Evolutionary conservation across 1,139 yeast genomes (phyloP).

Genomic region (Pichia sp.): DNA sequence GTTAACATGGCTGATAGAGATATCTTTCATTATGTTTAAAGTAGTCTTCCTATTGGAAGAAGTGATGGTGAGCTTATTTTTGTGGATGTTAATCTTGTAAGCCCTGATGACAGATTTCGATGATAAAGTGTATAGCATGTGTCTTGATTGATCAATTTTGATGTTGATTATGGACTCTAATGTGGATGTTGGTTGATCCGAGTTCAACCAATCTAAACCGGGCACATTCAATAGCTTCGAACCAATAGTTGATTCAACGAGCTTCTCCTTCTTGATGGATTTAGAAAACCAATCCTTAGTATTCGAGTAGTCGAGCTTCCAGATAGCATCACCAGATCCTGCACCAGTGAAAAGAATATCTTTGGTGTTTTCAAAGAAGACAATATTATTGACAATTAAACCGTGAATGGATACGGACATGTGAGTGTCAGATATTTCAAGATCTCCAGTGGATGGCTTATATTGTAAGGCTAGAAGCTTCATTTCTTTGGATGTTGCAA

Average conservation of each 20-base stretch:
- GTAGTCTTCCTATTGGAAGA: too few species aligned
- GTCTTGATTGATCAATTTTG: constrained; percentile 69
- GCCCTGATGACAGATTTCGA: constrained; percentile 78
- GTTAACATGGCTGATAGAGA: constrained; percentile 38
- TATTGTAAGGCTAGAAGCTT: constrained; percentile 70
- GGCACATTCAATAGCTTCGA: constrained; percentile 33
- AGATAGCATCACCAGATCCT: constrained; percentile 69
- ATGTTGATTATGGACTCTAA: constrained; percentile 60
- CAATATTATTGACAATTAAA: constrained; percentile 58
- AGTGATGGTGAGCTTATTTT: constrained; percentile 33
- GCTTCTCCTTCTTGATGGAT: constrained; percentile 74
- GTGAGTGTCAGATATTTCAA: constrained; percentile 77
- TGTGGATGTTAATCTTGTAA: constrained; percentile 38
- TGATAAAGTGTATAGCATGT: constrained; percentile 73
- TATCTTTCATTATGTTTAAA: constrained; percentile 45
- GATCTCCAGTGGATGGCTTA: constrained; percentile 31
- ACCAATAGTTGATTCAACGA: constrained; percentile 61
- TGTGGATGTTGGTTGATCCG: constrained; percentile 15
- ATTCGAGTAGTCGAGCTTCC: constrained; percentile 85
- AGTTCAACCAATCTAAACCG: constrained; percentile 22
- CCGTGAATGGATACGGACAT: constrained; percentile 79
- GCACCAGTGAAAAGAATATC: constrained; percentile 80
- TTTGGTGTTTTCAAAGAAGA: constrained; percentile 55
- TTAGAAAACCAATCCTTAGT: constrained; percentile 84
- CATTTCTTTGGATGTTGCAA: constrained; percentile 76